Evolutionary conservation across 805 yeast genomes (phyloP), one percentile per base, ranked within the genome.

Genomic region (Kregervanrija pseudodelftensis): DNA sequence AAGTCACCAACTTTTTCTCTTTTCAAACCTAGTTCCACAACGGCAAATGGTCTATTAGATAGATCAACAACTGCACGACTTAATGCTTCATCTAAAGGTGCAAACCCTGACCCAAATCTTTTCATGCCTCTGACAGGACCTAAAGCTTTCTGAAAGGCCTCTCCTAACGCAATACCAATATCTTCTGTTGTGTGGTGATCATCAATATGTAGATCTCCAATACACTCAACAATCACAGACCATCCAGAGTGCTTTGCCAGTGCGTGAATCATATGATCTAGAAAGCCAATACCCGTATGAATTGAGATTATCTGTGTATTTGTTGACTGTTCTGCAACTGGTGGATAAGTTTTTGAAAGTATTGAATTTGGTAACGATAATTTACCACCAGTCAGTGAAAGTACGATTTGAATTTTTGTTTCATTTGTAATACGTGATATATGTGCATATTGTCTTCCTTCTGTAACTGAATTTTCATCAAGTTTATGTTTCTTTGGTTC

Each of bases 181-280:
- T 93, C 99, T 65, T 93, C 99, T 4, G 96, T 84, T 1, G 95
- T 80, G 66, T 93, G 99, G 64, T 93, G 99, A 66, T 93, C 99
- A 64, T 93, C 99, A 44, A 93, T 90, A 64, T 89, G 95, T 54
- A 89, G 69, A 63, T 93, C 99, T 38, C 99, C 99, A 47, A 83
- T 76, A 65, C 98, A 91, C 60, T 85, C 95, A 14, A 93, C 76
- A 32, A 86, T 71, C 46, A 93, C 61, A 11, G 96, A 86, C 99
- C 98, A 93, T 13, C 98, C 98, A 1, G 95, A 73, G 65, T 93
- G 99, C 60, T 93, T 93, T 35, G 98, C 96, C 55, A 93, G 71
- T 0, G 99, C 99, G 58, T 91, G 96, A 40, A 93, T 70, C 99
- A 93, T 93, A 65, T 93, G 99, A 68, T 93, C 98, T 47, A 91